Evolutionary conservation across 1,139 yeast genomes (phyloP).

Genomic region (Saccharomycopsis crataegensis): DNA sequence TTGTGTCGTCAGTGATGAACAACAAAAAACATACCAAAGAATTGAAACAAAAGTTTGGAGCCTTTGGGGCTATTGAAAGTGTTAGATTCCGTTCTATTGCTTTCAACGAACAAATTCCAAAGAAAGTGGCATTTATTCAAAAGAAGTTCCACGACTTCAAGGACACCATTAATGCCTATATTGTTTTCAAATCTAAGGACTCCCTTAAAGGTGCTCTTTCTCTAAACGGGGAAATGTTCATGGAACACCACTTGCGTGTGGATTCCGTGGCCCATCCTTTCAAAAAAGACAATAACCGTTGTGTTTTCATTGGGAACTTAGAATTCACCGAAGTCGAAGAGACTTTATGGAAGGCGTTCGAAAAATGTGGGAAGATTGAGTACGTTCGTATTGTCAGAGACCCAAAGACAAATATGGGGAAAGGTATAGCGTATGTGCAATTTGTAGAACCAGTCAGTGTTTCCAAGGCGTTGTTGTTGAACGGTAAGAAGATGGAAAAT

Average conservation of each 20-base stretch:
- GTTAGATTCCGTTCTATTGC: conserved; percentile 90
- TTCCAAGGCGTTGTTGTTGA: conserved; percentile 69
- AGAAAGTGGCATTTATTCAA: conserved; percentile 84
- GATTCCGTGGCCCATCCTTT: conserved; percentile 91
- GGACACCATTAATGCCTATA: conserved; percentile 80
- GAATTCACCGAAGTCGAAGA: conserved; percentile 93
- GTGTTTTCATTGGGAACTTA: conserved; percentile 88
- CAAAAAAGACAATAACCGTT: conserved; percentile 73
- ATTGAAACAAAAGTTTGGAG: conserved; percentile 55
- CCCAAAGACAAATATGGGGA: conserved; percentile 88
- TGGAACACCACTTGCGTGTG: conserved; percentile 73
- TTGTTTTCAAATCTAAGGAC: conserved; percentile 56
- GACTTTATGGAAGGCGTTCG: conserved; percentile 77
- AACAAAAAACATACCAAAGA: conserved; percentile 53
- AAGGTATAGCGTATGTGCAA: conserved; percentile 95
- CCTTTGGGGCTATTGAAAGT: conserved; percentile 58
- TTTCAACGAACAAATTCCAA: conserved; percentile 78
- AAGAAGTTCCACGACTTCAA: conserved; percentile 72
- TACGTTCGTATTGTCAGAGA: conserved; percentile 89
- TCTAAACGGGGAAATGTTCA: conserved; percentile 63
- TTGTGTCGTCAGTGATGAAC: conserved; percentile 57
- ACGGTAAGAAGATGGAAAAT: conserved; percentile 54
- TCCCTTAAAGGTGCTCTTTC: conserved; percentile 45
- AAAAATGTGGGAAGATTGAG: conserved; percentile 62
- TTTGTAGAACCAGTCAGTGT: conserved; percentile 77